Conservation (phyloP, 768 basidiomycete species). For the Panus rudis region DNA sequence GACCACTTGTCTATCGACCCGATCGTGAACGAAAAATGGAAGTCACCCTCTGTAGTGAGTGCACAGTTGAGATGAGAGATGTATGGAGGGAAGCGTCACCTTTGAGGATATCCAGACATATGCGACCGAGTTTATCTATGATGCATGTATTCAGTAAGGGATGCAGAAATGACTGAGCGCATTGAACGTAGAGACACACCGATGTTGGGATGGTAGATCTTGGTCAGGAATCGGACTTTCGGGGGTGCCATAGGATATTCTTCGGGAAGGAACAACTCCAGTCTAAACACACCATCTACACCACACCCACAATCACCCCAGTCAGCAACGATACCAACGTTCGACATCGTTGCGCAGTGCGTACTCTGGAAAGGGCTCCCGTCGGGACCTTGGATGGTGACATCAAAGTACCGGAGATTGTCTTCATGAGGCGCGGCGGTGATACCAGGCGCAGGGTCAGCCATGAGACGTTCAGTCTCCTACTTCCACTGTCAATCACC, state of each 20-base stretch:
- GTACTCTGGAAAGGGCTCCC: conserved; percentile 82
- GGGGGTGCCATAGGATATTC: conserved; percentile 99
- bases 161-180: conserved; percentile 2
- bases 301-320: conserved; percentile 3
- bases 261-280: conserved; percentile 97
- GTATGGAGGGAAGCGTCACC: conserved; percentile 35
- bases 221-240: conserved; percentile 95
- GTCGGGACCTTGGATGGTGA: conserved; percentile 90
- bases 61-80: background rate
- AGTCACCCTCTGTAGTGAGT: background rate
- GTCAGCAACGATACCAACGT: background rate
- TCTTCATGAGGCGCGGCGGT: conserved; percentile 94
- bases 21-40: background rate
- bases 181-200: conserved; percentile 46
- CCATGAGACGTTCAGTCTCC: conserved; percentile 96
- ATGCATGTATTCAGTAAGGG: background rate
- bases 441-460: conserved; percentile 96
- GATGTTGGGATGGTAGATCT: conserved; percentile 99
- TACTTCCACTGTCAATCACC: conserved; percentile 26
- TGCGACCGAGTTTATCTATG: conserved; percentile 94
- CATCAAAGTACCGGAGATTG: conserved; percentile 97
- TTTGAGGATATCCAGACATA: conserved; percentile 97
- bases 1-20: conserved; percentile 90
- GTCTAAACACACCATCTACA: conserved; percentile 83
- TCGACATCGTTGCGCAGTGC: conserved; percentile 11